Percentiles rank a stretch among this genome's conserved stretches.
Conservation (phyloP, 495 filamentous ascomycete species). For the Penicillium daleae region DNA sequence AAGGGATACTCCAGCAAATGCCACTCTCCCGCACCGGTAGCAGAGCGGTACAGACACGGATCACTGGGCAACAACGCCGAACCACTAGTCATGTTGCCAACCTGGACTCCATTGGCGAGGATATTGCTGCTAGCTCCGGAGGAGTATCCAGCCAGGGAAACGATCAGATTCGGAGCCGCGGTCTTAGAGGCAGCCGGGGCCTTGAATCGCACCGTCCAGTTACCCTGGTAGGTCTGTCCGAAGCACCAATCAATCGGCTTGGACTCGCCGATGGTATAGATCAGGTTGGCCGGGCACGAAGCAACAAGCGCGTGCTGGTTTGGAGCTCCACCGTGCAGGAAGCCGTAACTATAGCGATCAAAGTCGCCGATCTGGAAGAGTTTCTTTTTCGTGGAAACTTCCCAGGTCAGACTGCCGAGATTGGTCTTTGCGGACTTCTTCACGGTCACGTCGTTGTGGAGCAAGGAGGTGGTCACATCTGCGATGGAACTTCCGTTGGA, state of each 20-base stretch:
- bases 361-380: constrained; percentile 12
- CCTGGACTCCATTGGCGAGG: constrained; percentile 5
- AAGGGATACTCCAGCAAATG: constrained; percentile 4
- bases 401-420: constrained; percentile 6
- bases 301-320: constrained; percentile 7
- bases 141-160: constrained; percentile 7
- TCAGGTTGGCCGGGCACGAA: constrained; percentile 2
- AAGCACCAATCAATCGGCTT: constrained; percentile 1
- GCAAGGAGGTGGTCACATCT: constrained; percentile 6
- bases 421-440: constrained; percentile 2
- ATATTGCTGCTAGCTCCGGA: constrained; percentile 6
- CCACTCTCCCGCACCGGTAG: constrained; percentile 6
- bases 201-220: constrained; percentile 10
- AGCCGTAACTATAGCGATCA: constrained; percentile 11
- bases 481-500: constrained; percentile 11
- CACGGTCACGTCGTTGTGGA: neutral
- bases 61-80: constrained; percentile 3
- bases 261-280: constrained; percentile 5
- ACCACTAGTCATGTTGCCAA: constrained; percentile 11
- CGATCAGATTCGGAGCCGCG: constrained; percentile 8
- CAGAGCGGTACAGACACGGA: constrained; percentile 10
- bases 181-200: neutral
- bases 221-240: constrained; percentile 2
- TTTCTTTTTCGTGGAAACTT: constrained; percentile 1
- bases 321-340: constrained; percentile 5